Conservation (phyloP, 441 rosid species). For the Adansonia gregorii region DNA sequence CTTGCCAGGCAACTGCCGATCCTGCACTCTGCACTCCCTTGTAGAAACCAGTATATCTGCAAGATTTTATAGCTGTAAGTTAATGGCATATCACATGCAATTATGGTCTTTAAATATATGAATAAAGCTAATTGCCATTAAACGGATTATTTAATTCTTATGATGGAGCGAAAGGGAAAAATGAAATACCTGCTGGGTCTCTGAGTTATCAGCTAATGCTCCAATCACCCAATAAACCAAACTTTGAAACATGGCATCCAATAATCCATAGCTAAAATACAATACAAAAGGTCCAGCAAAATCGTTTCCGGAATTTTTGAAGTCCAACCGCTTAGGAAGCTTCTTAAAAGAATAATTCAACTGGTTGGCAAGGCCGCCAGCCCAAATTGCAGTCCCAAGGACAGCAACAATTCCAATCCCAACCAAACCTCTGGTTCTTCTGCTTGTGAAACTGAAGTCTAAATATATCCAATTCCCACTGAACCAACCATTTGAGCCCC, state of each 20-base stretch:
- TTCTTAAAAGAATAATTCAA: conserved; percentile 38
- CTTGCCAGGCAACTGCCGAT: conserved; percentile 69
- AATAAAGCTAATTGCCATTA: not conserved
- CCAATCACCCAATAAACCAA: conserved; percentile 69
- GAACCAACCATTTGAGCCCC: conserved; percentile 70
- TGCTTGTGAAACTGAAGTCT: conserved; percentile 59
- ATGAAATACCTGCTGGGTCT: conserved; percentile 58
- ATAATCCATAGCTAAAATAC: conserved; percentile 54
- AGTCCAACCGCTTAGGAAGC: conserved; percentile 48
- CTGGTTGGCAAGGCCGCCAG: conserved; percentile 63
- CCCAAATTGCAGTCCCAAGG: conserved; percentile 64
- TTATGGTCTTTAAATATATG: not conserved
- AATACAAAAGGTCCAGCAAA: conserved; percentile 60
- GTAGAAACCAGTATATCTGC: conserved; percentile 66
- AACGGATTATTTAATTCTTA: not conserved
- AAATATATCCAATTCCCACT: conserved; percentile 51
- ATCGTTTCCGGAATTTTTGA: conserved; percentile 45
- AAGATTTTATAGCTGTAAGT: not conserved
- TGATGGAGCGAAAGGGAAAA: not conserved
- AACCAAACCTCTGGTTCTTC: conserved; percentile 55
- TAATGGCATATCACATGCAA: not conserved
- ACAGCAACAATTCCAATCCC: conserved; percentile 54
- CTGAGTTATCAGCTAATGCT: conserved; percentile 60
- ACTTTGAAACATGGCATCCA: conserved; percentile 68
- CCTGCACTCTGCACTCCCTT: conserved; percentile 79